Percentiles rank a stretch among this genome's conserved stretches.
These are phyloP conservation scores for Populus pruinosa DNA, from an alignment of 345 rosid species.

Conservation along the genomic window DNA sequence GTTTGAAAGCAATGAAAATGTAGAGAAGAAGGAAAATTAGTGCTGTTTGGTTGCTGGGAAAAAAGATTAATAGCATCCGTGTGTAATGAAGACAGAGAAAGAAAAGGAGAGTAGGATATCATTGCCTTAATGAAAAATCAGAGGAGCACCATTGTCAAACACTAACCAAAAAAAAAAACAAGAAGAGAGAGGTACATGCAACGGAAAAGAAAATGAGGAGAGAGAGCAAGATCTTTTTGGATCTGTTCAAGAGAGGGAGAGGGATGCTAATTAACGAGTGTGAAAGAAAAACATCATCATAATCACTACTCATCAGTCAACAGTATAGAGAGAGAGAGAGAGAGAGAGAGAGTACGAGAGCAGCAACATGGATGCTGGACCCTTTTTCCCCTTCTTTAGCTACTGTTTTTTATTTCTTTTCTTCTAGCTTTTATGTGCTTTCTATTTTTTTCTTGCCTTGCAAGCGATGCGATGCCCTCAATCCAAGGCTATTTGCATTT, in stretches of 20 bases:
- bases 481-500: constrained; percentile 23
- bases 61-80: not conserved
- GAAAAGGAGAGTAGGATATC: not conserved
- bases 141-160: not conserved
- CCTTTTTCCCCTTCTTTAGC: not conserved
- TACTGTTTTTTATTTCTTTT: not conserved
- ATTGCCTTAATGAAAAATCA: not conserved
- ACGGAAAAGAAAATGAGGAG: not conserved
- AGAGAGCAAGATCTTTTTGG: not conserved
- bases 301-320: not conserved
- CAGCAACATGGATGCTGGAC: not conserved
- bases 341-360: not conserved
- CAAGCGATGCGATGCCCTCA: constrained; percentile 57
- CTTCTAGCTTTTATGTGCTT: not conserved
- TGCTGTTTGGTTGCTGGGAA: not conserved
- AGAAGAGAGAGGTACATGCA: not conserved
- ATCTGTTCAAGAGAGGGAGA: not conserved
- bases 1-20: not conserved
- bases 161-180: not conserved
- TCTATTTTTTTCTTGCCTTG: constrained; percentile 35
- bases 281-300: constrained; percentile 14
- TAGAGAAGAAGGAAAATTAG: not conserved
- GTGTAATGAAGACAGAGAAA: not conserved
- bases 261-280: not conserved
- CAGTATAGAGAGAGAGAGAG: not conserved